phyloP scores from a whole-genome alignment of 2,329 filamentous ascomycete species.

The Ophiostoma angusticollis region DNA sequence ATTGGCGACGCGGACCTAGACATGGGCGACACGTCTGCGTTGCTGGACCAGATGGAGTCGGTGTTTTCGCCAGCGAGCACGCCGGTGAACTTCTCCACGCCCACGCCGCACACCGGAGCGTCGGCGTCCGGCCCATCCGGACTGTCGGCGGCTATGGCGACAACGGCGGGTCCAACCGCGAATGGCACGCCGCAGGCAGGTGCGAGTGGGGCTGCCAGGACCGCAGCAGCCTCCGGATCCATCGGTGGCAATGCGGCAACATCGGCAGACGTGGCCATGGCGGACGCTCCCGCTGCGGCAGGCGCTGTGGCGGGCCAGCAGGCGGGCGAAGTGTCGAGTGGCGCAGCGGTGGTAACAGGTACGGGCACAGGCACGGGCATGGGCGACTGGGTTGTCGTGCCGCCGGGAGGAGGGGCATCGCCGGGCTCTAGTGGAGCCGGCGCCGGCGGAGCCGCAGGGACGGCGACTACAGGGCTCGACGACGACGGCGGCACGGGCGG shows the following conservation, averaged over 20 bases:
- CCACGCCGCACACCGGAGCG: constrained; percentile 34
- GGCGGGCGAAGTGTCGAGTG: too few relatives aligned
- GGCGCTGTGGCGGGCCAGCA: constrained; percentile 17
- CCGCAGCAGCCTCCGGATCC: too few relatives aligned
- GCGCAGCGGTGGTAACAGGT: too few relatives aligned
- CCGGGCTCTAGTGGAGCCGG: constrained; percentile 10
- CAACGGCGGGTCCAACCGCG: constrained; percentile 33
- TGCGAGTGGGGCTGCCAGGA: too few relatives aligned
- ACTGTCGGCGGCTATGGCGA: constrained; percentile 39
- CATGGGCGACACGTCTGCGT: constrained; percentile 50
- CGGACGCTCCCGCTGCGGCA: constrained; percentile 28
- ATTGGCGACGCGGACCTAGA: constrained; percentile 49
- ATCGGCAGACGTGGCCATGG: constrained; percentile 42
- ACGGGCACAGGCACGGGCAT: too few relatives aligned
- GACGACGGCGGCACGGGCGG: constrained; percentile 14
- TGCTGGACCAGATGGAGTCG: constrained; percentile 57
- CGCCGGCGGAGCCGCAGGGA: background rate
- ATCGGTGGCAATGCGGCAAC: too few relatives aligned
- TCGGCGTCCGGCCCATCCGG: constrained; percentile 33
- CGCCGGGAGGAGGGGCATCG: constrained; percentile 45
- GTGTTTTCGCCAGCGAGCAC: constrained; percentile 48
- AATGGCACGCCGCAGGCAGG: too few relatives aligned
- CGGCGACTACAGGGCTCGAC: background rate
- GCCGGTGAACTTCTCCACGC: constrained; percentile 46
- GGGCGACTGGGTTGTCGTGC: constrained; percentile 65